Evolutionary conservation across 345 rosid genomes (phyloP), one percentile per base, ranked within the genome.

Genomic region (Eucalyptus erythrocorys): DNA sequence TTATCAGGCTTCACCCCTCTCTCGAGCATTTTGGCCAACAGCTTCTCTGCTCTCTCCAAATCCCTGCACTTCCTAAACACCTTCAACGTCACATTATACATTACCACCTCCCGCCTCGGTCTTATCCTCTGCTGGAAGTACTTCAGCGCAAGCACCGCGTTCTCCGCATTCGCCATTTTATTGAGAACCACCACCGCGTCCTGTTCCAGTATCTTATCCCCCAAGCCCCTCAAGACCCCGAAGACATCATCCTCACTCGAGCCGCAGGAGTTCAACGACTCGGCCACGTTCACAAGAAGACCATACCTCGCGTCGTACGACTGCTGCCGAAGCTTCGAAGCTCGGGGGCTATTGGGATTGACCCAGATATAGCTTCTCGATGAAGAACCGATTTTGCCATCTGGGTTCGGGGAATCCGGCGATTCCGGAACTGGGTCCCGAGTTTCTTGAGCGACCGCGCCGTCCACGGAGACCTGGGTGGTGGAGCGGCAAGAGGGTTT

Each of bases 171-270:
- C 3, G 92, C 91, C 99, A 98, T 95, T 89, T 95, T 96, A 89
- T 96, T 96, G 86, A 96, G 94, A 40, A 97, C 89, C 87, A 96
- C 93, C 50, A 96, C 99, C 89, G 97, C 98, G 80, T 96, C 99
- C 88, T 95, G 98, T 88, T 96, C 96, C 8, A 92, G 91, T 17
- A 96, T 49, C 47, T 91, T 88, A 90, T 90, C 90, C 87, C 97
- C 96, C 86, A 96, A 91, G 34, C 92, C 91, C 85, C 89, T 88
- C 89, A 96, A 89, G 50, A 94, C 89, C 50, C 88, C 87, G 64
- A 61, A 88, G 85, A 96, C 96, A 76, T 90, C 94, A 4, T 87
- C 85, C 66, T 96, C 93, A 32, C 86, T 90, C 3, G 94, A 55
- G 59, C 49, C 82, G 87, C 97, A 95, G 0, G 93, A 87, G 91